Percentiles rank a stretch among this genome's conserved stretches.
Evolutionary conservation across 805 yeast genomes (phyloP).

Genomic region (Lachancea lanzarotensis): DNA sequence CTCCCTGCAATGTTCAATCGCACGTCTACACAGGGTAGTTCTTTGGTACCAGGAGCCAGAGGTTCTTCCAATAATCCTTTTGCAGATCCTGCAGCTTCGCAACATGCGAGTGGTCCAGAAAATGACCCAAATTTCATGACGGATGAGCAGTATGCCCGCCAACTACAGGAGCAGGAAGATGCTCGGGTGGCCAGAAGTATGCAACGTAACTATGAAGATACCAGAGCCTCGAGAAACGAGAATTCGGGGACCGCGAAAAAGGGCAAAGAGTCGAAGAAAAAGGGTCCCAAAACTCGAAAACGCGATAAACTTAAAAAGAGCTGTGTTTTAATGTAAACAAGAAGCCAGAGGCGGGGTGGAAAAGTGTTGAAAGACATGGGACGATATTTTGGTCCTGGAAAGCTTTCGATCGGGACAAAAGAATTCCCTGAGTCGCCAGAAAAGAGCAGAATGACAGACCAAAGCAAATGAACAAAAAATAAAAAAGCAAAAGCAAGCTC

Average conservation of each 20-base stretch:
- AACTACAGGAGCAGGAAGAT: constrained; percentile 53
- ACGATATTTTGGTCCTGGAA: no score
- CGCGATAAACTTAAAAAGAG: constrained; percentile 13
- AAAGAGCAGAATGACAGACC: no score
- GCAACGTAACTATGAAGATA: constrained; percentile 32
- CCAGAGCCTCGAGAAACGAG: constrained; percentile 5
- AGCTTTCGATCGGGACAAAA: no score
- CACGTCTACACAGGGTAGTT: constrained; percentile 8
- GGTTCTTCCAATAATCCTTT: constrained; percentile 14
- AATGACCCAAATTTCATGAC: constrained; percentile 11
- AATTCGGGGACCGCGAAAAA: constrained; percentile 5
- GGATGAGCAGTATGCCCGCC: constrained; percentile 41
- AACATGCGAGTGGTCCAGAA: background rate
- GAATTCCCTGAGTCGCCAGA: no score
- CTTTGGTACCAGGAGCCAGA: constrained; percentile 4
- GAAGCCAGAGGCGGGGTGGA: background rate
- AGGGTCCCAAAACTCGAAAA: constrained; percentile 9
- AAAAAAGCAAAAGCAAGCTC: no score
- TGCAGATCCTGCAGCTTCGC: constrained; percentile 12
- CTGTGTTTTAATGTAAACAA: constrained; percentile 16
- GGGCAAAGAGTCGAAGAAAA: constrained; percentile 7
- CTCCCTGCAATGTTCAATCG: constrained; percentile 34
- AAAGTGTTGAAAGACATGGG: background rate
- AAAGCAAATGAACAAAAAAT: no score
- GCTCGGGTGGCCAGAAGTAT: constrained; percentile 41